Base-by-base conservation (phyloP, 352 stramenopile species). In the Pythium utonaiense region DNA sequence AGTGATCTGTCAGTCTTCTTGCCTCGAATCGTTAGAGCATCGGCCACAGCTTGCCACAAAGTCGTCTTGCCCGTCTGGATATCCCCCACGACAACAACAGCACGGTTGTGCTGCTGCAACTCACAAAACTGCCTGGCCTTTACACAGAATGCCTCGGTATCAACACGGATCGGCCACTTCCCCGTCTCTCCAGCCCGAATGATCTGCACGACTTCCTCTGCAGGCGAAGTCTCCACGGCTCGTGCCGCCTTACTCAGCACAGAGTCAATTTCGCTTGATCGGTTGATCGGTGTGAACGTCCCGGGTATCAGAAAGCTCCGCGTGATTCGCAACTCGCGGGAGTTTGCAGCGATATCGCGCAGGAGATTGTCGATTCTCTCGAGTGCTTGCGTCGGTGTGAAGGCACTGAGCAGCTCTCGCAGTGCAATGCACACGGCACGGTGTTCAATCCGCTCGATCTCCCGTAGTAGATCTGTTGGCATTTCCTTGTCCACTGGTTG, bases 91-190 rank as follows among this genome's bases (percentile, higher is more conserved):
- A 92, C 27, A 6, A 86, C 59, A 3, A 80, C 74, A 3, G 44
- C 48, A 12, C 67, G 62, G 16, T 72, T 40, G 1, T 44, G 47
- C 28, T 53, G 50, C 42, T 89, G 62, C 2, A 52, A 49, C 22
- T 85, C 62, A 9, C 85, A 58, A 12, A 92, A 55, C 28, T 88
- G 77, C 2, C 83, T 21, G 2, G 60, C 41, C 62, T 89, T 90
- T 2, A 66, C 27, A 2, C 54, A 58, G 53, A 73, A 82, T 0
- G 44, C 12, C 21, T 60, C 45, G 3, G 38, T 25, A 13, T 45
- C 38, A 5, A 45, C 38, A 22, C 38, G 38, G 21, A 45, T 27
- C 3, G 38, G 38, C 38, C 38, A 45, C 21, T 27, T 45, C 14
- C 38, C 38, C 38, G 21, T 8, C 6, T n/a, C 38, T 7, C 17